phyloP scores from a whole-genome alignment of 768 basidiomycete genomes.

The Amanita brunnescens region DNA sequence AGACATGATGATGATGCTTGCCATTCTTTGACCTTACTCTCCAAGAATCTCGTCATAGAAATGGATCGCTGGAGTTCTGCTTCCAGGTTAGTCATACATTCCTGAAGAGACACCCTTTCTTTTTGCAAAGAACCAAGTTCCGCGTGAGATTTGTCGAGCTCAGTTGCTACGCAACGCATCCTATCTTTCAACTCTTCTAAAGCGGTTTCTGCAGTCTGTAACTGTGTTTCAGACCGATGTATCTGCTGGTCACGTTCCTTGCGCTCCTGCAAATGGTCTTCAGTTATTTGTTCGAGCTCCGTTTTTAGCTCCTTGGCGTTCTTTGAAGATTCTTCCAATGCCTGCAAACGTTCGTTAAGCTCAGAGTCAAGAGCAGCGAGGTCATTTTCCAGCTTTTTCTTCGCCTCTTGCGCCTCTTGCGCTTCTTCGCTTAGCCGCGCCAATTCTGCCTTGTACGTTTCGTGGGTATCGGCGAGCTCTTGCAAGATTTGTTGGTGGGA shows the following conservation, averaged over 20 bases:
- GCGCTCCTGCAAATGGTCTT: conserved; percentile 22
- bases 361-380: conserved; percentile 25
- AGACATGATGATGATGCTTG: conserved; percentile 13
- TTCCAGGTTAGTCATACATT: conserved; percentile 47
- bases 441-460: neutral
- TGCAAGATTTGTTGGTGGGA: conserved; percentile 3
- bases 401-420: neutral
- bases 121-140: conserved; percentile 31
- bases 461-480: conserved; percentile 16
- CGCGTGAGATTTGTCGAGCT: conserved; percentile 31
- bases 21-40: conserved; percentile 59
- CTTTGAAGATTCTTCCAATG: conserved; percentile 29
- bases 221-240: conserved; percentile 18
- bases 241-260: conserved; percentile 18
- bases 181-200: conserved; percentile 28
- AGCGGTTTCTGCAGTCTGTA: conserved; percentile 23
- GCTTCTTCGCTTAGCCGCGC: neutral
- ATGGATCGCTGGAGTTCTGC: conserved; percentile 58
- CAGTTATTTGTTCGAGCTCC: conserved; percentile 6
- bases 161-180: conserved; percentile 25
- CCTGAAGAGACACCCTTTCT: conserved; percentile 45
- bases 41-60: conserved; percentile 53
- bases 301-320: conserved; percentile 27
- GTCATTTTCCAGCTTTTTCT: conserved; percentile 23
- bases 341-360: conserved; percentile 25